Conservation (phyloP, 495 filamentous ascomycete genomes). For the Pyrenula massariospora region DNA sequence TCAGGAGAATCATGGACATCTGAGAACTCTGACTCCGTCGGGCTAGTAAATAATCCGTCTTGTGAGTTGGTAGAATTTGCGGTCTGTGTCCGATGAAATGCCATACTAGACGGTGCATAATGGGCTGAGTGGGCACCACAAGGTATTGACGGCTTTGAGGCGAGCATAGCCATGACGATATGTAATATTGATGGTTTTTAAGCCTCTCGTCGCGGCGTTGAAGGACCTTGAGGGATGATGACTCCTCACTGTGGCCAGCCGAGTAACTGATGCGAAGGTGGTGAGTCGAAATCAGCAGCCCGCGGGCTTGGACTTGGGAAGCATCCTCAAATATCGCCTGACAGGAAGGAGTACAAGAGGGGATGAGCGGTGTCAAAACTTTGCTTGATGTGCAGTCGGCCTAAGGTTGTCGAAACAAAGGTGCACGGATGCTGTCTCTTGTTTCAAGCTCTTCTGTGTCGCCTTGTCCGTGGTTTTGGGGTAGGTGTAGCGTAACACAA, state of each 20-base stretch:
- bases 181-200: not conserved
- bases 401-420: not conserved
- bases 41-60: constrained; percentile 64
- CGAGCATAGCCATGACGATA: constrained; percentile 54
- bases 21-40: constrained; percentile 94
- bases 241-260: not conserved
- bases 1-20: constrained; percentile 52
- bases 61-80: constrained; percentile 41
- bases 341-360: not conserved
- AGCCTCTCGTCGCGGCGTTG: not conserved
- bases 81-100: constrained; percentile 30
- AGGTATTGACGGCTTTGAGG: constrained; percentile 68
- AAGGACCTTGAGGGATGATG: not conserved
- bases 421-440: not conserved
- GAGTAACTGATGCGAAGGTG: not conserved
- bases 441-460: not conserved
- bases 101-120: constrained; percentile 41
- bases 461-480: not conserved
- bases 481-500: not conserved
- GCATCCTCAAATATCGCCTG: not conserved
- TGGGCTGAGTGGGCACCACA: constrained; percentile 40
- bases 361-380: not conserved
- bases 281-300: not conserved
- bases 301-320: not conserved
- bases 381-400: not conserved